Percentiles rank a stretch among this genome's conserved stretches.
phyloP scores from a whole-genome alignment of 805 yeast genomes.

The Diddensiella caesifluorescens region DNA sequence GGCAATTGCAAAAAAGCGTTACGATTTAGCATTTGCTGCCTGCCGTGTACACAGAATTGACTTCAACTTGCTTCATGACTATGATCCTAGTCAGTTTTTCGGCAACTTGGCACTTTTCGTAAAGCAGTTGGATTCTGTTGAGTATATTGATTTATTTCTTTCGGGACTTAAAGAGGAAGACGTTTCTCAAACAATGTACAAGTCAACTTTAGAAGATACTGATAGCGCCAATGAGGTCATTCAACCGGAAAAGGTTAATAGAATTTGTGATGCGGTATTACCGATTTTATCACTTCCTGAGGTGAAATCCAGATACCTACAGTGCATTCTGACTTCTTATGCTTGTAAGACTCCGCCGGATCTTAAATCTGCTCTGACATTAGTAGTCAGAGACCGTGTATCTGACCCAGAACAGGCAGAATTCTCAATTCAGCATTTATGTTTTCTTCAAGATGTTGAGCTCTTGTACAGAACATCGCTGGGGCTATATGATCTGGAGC shows the following conservation, averaged over 20 bases:
- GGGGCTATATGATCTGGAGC: conserved; percentile 73
- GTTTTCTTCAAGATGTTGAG: conserved; percentile 88
- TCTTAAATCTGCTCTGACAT: conserved; percentile 61
- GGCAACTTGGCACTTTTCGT: conserved; percentile 62
- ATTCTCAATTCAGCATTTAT: conserved; percentile 70
- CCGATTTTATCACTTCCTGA: conserved; percentile 46
- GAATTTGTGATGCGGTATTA: conserved; percentile 67
- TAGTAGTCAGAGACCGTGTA: conserved; percentile 47
- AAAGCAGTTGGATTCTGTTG: conserved; percentile 62
- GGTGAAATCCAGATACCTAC: conserved; percentile 55
- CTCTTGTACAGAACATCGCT: conserved; percentile 72
- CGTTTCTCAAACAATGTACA: conserved; percentile 74
- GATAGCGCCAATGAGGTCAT: background rate
- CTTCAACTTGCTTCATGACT: conserved; percentile 83
- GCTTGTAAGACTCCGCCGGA: conserved; percentile 91
- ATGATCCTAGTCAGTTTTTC: conserved; percentile 65
- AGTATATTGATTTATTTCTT: conserved; percentile 77
- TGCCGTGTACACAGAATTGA: conserved; percentile 92
- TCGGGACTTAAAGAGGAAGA: conserved; percentile 84
- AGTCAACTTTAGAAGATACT: conserved; percentile 49
- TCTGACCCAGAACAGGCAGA: conserved; percentile 46
- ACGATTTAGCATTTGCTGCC: conserved; percentile 66
- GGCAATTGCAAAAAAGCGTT: conserved; percentile 52
- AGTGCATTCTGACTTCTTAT: conserved; percentile 80
- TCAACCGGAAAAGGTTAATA: conserved; percentile 50